Percentiles rank a stretch among this genome's conserved stretches.
These are phyloP conservation scores for Coleophoma eucalyptorum DNA, from an alignment of 2,329 filamentous ascomycete species.

Conservation along the genomic window DNA sequence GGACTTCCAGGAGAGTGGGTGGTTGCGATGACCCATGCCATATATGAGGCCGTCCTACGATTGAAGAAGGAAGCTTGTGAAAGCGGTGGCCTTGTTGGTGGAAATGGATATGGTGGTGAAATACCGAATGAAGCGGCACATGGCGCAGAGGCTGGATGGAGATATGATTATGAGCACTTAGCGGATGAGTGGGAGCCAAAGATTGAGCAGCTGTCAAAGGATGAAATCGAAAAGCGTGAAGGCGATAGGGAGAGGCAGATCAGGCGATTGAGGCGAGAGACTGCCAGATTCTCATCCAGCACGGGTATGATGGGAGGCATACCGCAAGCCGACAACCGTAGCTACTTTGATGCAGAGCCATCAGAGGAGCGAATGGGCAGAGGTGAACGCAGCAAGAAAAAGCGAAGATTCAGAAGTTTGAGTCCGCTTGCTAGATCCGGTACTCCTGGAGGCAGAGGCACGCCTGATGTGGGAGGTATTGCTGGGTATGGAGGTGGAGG, in stretches of 20 bases:
- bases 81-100: conserved; percentile 78
- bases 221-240: conserved; percentile 96
- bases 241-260: conserved; percentile 91
- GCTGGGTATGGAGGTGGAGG: conserved; percentile 52
- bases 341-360: conserved; percentile 47
- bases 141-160: conserved; percentile 82
- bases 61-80: conserved; percentile 97
- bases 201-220: conserved; percentile 78
- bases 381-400: conserved; percentile 92
- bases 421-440: conserved; percentile 70
- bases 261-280: conserved; percentile 80
- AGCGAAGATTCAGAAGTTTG: conserved; percentile 83
- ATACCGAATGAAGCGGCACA: conserved; percentile 88
- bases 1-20: conserved; percentile 91
- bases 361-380: conserved; percentile 80
- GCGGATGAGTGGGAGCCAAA: conserved; percentile 82
- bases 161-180: conserved; percentile 89
- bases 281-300: conserved; percentile 85
- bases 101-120: conserved; percentile 56
- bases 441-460: conserved; percentile 70
- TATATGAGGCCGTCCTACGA: conserved; percentile 89
- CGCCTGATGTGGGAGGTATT: conserved; percentile 78
- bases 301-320: conserved; percentile 76
- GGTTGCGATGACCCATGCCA: conserved; percentile 89
- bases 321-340: conserved; percentile 47